Conservation (phyloP, 306 rosid genomes). For the Casuarina glauca region DNA sequence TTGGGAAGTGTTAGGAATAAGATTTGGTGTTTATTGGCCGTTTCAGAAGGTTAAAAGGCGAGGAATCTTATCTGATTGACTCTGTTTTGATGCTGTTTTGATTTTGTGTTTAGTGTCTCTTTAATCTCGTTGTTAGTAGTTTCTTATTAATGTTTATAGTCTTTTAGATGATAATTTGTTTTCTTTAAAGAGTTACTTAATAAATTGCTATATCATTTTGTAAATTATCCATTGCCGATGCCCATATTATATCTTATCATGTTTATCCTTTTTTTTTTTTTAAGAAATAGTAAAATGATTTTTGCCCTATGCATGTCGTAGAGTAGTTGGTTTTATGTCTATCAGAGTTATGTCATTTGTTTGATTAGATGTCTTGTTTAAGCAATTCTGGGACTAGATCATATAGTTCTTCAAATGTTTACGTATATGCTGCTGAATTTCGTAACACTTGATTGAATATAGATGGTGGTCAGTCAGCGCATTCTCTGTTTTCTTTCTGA, state of each 20-base stretch:
- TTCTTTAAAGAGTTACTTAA: background rate
- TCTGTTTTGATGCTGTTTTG: background rate
- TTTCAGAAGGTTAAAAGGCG: conserved; percentile 43
- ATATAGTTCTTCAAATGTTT: background rate
- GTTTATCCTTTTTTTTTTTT: background rate
- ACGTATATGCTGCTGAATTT: background rate
- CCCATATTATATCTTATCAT: background rate
- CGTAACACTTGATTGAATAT: background rate
- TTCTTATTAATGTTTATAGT: background rate
- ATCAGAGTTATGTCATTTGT: background rate
- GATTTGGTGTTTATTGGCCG: conserved; percentile 27
- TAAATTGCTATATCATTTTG: background rate
- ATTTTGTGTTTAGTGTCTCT: background rate
- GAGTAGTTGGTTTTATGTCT: background rate
- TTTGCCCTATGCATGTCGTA: background rate
- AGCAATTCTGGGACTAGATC: background rate
- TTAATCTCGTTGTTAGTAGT: background rate
- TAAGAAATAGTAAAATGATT: background rate
- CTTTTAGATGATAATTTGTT: background rate
- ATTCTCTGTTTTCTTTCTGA: too few species aligned
- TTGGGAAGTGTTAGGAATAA: conserved; percentile 20
- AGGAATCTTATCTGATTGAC: conserved; percentile 28
- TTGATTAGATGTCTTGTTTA: background rate
- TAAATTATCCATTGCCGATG: background rate
- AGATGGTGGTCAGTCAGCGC: background rate